Conservation (phyloP, 2,329 filamentous ascomycete species). For the Pseudogymnoascus sp. region DNA sequence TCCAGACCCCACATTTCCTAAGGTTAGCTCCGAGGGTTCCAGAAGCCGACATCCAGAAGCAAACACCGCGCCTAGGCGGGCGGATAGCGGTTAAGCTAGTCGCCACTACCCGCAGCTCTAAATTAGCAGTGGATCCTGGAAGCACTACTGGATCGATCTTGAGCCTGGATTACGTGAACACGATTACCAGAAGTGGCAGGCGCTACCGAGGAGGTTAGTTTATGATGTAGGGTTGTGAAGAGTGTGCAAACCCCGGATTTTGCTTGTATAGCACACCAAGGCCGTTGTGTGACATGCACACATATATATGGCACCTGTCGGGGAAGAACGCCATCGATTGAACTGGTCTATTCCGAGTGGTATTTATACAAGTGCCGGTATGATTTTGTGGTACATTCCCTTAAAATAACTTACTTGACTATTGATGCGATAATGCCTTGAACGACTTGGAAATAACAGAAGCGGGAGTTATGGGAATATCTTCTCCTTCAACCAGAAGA, state of each 20-base stretch:
- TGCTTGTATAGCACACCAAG: neutral
- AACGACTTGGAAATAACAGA: neutral
- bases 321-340: neutral
- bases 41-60: neutral
- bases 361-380: neutral
- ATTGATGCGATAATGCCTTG: neutral
- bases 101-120: neutral
- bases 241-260: neutral
- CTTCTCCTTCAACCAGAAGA: neutral
- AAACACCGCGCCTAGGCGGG: neutral
- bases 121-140: neutral
- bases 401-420: no score
- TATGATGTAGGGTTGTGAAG: neutral
- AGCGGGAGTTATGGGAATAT: neutral
- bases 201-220: neutral
- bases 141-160: neutral
- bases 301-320: neutral
- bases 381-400: neutral
- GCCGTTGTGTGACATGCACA: neutral
- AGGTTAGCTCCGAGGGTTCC: neutral
- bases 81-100: neutral
- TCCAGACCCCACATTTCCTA: neutral
- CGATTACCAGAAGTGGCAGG: neutral
- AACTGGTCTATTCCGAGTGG: neutral
- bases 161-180: neutral